Conservation (phyloP, 2,329 filamentous ascomycete species). For the Hawksworthiomyces lignivorus region DNA sequence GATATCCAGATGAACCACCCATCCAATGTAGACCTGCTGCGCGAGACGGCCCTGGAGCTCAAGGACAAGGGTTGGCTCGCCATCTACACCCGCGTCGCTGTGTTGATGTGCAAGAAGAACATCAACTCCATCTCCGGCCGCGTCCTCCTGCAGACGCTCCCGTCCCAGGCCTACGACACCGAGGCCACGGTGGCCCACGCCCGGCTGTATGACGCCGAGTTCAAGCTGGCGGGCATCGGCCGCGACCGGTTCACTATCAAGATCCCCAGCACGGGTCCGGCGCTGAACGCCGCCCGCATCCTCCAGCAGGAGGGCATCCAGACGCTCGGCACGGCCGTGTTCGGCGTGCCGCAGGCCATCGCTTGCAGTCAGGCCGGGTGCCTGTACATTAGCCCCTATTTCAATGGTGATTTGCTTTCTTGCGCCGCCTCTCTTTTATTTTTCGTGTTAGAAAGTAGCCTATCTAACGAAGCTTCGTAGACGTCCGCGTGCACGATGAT, state of each 20-base stretch:
- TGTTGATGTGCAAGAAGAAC: conserved; percentile 38
- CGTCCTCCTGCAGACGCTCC: conserved; percentile 41
- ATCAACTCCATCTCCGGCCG: conserved; percentile 38
- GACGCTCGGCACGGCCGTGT: conserved; percentile 37
- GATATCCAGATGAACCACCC: conserved; percentile 36
- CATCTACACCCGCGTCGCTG: conserved; percentile 39
- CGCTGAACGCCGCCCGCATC: conserved; percentile 35
- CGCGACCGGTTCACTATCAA: conserved; percentile 43
- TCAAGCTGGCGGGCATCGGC: conserved; percentile 34
- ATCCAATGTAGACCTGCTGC: conserved; percentile 35
- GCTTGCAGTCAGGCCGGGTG: conserved; percentile 40
- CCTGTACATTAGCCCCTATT: conserved; percentile 43
- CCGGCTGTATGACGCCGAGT: conserved; percentile 37
- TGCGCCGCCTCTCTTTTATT: no score
- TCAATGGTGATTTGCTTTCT: no score
- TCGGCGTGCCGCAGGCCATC: conserved; percentile 40
- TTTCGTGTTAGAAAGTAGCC: no score
- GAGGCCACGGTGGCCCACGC: conserved; percentile 38
- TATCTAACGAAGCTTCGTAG: no score
- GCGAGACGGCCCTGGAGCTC: conserved; percentile 33
- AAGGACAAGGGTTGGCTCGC: conserved; percentile 38
- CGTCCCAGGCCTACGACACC: conserved; percentile 37
- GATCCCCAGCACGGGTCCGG: conserved; percentile 40
- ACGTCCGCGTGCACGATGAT: conserved; percentile 35
- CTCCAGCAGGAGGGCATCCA: conserved; percentile 36